Conservation (phyloP, 192 early-diverging fungal species). For the Podila minutissima region DNA sequence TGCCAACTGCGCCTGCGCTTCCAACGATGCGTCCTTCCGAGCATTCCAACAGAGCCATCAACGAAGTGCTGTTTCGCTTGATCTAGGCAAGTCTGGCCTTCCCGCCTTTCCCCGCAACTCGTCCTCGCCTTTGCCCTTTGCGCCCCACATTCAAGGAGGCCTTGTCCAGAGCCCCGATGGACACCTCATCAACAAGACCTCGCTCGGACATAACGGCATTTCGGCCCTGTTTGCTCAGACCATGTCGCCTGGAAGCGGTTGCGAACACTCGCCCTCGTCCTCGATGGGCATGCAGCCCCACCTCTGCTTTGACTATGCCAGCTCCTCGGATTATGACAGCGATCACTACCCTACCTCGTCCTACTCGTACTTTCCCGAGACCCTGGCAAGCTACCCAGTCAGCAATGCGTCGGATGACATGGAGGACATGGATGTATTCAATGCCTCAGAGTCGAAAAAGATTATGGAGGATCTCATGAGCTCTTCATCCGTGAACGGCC, state of each 20-base stretch:
- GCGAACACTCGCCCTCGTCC: conserved; percentile 22
- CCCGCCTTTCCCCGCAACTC: conserved; percentile 28
- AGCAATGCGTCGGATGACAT: conserved; percentile 51
- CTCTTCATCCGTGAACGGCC: conserved; percentile 30
- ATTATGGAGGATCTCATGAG: conserved; percentile 51
- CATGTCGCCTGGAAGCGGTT: conserved; percentile 19
- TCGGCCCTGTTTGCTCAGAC: conserved; percentile 41
- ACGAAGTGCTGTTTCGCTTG: conserved; percentile 34
- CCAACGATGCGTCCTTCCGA: conserved; percentile 9
- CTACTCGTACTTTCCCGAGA: conserved; percentile 50
- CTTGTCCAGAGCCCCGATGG: conserved; percentile 37
- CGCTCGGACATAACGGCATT: conserved; percentile 5
- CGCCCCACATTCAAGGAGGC: conserved; percentile 17
- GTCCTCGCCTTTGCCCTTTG: conserved; percentile 31
- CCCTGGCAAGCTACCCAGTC: conserved; percentile 36
- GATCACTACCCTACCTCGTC: conserved; percentile 39
- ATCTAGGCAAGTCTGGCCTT: conserved; percentile 35
- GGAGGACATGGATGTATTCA: conserved; percentile 43
- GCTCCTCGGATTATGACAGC: conserved; percentile 50
- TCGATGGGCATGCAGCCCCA: conserved; percentile 27
- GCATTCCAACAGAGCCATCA: conserved; percentile 12
- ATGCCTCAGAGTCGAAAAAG: conserved; percentile 28
- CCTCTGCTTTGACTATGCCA: conserved; percentile 47
- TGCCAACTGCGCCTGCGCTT: conserved; percentile 15
- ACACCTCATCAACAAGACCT: conserved; percentile 4